Conservation (phyloP, 352 stramenopile genomes). For the Phytopythium chamaehyphon region DNA sequence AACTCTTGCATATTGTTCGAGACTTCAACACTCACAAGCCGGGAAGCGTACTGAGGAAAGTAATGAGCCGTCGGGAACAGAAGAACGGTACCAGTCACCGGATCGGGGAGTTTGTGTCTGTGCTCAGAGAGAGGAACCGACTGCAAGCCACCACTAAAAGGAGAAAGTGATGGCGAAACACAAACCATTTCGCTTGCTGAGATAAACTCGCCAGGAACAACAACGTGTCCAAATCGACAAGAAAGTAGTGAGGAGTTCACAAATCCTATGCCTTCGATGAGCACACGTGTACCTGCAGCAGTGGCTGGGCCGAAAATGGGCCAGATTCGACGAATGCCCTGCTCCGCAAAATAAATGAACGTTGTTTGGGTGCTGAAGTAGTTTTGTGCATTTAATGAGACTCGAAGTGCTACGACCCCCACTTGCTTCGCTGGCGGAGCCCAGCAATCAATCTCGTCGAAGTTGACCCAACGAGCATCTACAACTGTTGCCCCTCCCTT, state of each 20-base stretch:
- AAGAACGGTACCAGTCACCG: slow-evolving; percentile 51
- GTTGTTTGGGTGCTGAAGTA: slow-evolving; percentile 59
- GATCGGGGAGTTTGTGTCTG: slow-evolving; percentile 53
- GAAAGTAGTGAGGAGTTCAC: slow-evolving; percentile 80
- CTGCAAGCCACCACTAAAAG: slow-evolving; percentile 48
- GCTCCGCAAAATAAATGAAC: slow-evolving; percentile 86
- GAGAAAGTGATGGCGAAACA: slow-evolving; percentile 63
- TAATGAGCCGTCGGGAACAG: slow-evolving; percentile 81
- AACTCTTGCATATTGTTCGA: slow-evolving; percentile 96
- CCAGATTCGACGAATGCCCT: slow-evolving; percentile 64
- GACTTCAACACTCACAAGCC: slow-evolving; percentile 91
- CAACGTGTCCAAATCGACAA: slow-evolving; percentile 85
- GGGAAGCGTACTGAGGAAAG: slow-evolving; percentile 86
- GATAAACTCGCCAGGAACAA: slow-evolving; percentile 84
- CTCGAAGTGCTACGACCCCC: slow-evolving; percentile 75
- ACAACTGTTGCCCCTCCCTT: slow-evolving; percentile 35
- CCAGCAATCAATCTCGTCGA: slow-evolving; percentile 68
- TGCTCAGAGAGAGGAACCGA: slow-evolving; percentile 68
- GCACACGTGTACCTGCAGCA: slow-evolving; percentile 78
- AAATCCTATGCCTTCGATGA: slow-evolving; percentile 84
- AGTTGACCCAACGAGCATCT: slow-evolving; percentile 51
- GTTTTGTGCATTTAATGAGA: slow-evolving; percentile 92
- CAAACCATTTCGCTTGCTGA: slow-evolving; percentile 81
- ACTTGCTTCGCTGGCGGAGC: slow-evolving; percentile 59
- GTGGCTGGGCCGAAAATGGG: slow-evolving; percentile 88